phyloP scores from a whole-genome alignment of 2,329 filamentous ascomycete genomes.

The Thelonectria discophora region DNA sequence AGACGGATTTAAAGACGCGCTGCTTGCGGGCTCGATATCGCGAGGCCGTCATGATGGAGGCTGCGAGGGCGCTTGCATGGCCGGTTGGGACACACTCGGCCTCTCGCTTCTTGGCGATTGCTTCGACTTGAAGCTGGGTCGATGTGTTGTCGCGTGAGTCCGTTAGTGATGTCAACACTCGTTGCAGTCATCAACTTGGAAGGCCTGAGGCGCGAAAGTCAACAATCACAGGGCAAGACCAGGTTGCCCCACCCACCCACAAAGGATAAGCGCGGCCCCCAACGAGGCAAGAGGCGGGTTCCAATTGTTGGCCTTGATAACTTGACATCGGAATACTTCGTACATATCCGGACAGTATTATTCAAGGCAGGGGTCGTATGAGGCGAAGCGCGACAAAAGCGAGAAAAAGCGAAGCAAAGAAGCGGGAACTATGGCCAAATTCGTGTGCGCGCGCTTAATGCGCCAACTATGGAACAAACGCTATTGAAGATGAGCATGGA shows the following conservation, averaged over 20 bases:
- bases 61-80: conserved; percentile 31
- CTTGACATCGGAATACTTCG: background rate
- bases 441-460: conserved; percentile 30
- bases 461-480: conserved; percentile 12
- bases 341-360: too few relatives aligned
- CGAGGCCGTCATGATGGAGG: conserved; percentile 51
- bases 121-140: background rate
- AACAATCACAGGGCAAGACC: background rate
- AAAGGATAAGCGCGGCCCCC: background rate
- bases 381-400: background rate
- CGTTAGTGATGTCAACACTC: conserved; percentile 4
- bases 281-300: conserved; percentile 11
- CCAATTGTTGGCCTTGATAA: background rate
- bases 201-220: conserved; percentile 3
- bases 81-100: too few relatives aligned
- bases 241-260: conserved; percentile 9
- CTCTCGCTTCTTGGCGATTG: background rate
- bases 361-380: background rate
- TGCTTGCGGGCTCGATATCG: conserved; percentile 58
- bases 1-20: conserved; percentile 64
- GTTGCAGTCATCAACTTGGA: conserved; percentile 1
- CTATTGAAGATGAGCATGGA: background rate
- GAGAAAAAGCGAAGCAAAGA: background rate
- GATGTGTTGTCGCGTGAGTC: conserved; percentile 14
- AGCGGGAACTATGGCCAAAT: background rate